Base-by-base conservation (phyloP, 169 alveolate genomes). In the Babesia gibsoni region DNA sequence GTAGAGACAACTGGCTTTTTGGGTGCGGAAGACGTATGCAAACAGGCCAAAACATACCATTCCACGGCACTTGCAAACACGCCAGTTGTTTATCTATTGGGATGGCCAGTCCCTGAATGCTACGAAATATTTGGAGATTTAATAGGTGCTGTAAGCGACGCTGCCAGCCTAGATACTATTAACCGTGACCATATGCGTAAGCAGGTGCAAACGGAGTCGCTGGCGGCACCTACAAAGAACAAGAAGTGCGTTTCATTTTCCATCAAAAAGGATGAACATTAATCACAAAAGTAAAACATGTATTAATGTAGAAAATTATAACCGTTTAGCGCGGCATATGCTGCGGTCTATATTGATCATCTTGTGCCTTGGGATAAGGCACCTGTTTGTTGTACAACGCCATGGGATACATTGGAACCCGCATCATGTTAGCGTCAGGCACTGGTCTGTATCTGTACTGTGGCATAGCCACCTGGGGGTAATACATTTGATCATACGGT, bases 401-500 rank as follows among this genome's bases (percentile, higher is more conserved):
- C 72, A 61, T 45, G 43, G 72, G 72, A 30, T 61, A 61, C 59
- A 61, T 61, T 0, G 58, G 72, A 32, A 61, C 33, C 32, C 72
- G 33, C 59, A 42, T 42, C 72, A 61, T 61, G 50, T 61, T 41
- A 14, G 18, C 49, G 36, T 61, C 72, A 18, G 72, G 72, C 72
- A 43, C 30, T 7, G 41, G 56, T 46, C 72, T 61, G 39, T 61
- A 61, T 35, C 72, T 42, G 58, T 42, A 61, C 20, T 25, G 58
- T 16, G 45, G 45, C 46, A 39, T 39, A 0, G 25, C 46, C n/a
- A 42, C 58, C 45, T 61, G 72, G 20, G 56, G 72, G n/a, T 5
- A 58, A 23, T 61, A 61, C 72, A 61, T 46, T 30, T 61, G 72
- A 27, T 61, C 72, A 48, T 61, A 61, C n/a, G 72, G 59, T 50